Evolutionary conservation across 129 eudicot species (phyloP).

Genomic region (Helichrysum umbraculigerum): DNA sequence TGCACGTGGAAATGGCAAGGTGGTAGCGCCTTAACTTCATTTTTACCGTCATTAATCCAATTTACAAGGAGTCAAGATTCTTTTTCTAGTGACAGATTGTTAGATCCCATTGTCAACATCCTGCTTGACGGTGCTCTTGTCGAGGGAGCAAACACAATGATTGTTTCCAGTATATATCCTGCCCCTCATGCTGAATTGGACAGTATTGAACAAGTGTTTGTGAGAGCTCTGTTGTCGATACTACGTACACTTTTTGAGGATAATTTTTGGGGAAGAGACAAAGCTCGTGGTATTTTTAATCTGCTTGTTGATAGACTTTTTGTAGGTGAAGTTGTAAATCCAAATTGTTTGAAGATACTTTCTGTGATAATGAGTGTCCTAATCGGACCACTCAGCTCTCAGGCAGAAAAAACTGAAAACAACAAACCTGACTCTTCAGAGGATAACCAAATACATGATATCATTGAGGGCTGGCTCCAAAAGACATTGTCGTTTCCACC

Average conservation of each 20-base stretch:
- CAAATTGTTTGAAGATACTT: slow-evolving; percentile 64
- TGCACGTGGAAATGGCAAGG: slow-evolving; percentile 97
- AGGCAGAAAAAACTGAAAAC: slow-evolving; percentile 22
- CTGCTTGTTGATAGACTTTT: slow-evolving; percentile 55
- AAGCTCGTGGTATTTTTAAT: slow-evolving; percentile 55
- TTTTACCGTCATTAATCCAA: slow-evolving; percentile 58
- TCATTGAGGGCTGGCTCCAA: slow-evolving; percentile 67
- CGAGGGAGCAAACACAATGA: slow-evolving; percentile 43
- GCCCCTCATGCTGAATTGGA: slow-evolving; percentile 58
- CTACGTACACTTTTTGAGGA: slow-evolving; percentile 51
- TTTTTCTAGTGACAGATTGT: slow-evolving; percentile 33
- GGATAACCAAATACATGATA: slow-evolving; percentile 37
- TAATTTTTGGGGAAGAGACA: slow-evolving; percentile 65
- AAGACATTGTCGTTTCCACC: slow-evolving; percentile 58
- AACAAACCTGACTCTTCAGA: slow-evolving; percentile 32
- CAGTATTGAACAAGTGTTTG: slow-evolving; percentile 56
- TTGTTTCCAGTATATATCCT: slow-evolving; percentile 43
- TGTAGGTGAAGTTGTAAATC: slow-evolving; percentile 61
- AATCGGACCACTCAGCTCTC: slow-evolving; percentile 44
- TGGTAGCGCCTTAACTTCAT: slow-evolving; percentile 69
- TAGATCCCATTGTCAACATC: slow-evolving; percentile 53
- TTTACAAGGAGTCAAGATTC: slow-evolving; percentile 38
- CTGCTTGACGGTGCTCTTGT: slow-evolving; percentile 88
- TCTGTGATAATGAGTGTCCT: slow-evolving; percentile 66
- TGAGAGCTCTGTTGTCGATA: slow-evolving; percentile 67